These are phyloP conservation scores for Gaertneriomyces sp. DNA, from an alignment of 192 early-diverging fungal species.

Conservation along the genomic window DNA sequence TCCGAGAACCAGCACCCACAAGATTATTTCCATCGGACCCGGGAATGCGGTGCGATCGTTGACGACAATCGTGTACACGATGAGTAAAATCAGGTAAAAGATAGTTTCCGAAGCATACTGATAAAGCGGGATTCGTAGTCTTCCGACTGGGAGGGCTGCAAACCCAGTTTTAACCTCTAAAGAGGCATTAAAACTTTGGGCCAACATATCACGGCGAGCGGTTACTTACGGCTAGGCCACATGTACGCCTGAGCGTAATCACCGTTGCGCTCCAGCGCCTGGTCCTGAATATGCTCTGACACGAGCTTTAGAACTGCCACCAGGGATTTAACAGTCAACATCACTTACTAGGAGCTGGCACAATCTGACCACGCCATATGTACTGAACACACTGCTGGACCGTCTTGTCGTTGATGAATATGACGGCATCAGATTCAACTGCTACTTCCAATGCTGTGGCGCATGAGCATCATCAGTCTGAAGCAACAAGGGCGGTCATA, in stretches of 20 bases:
- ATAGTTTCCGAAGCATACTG: conserved; percentile 26
- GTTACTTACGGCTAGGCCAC: background rate
- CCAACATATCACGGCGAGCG: background rate
- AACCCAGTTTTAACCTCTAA: conserved; percentile 15
- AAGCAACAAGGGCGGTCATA: background rate
- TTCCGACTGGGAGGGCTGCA: conserved; percentile 17
- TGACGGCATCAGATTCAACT: conserved; percentile 16
- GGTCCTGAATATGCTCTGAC: background rate
- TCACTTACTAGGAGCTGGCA: conserved; percentile 19
- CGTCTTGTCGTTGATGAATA: conserved; percentile 20
- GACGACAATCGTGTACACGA: conserved; percentile 26
- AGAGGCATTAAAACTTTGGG: too few relatives aligned
- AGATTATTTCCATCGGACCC: conserved; percentile 15
- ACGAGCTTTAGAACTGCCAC: background rate
- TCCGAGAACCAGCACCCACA: conserved; percentile 21
- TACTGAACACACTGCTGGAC: conserved; percentile 30
- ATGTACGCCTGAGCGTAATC: conserved; percentile 17
- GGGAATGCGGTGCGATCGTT: conserved; percentile 19
- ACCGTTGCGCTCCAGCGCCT: conserved; percentile 9
- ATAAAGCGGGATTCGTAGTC: conserved; percentile 22
- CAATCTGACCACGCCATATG: conserved; percentile 23
- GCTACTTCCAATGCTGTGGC: conserved; percentile 21
- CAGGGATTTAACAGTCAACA: background rate
- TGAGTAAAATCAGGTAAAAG: conserved; percentile 17
- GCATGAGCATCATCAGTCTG: background rate